Percentiles rank a stretch among this genome's conserved stretches.
Conservation (phyloP, 169 alveolate species). For the Eimeria zaria region DNA sequence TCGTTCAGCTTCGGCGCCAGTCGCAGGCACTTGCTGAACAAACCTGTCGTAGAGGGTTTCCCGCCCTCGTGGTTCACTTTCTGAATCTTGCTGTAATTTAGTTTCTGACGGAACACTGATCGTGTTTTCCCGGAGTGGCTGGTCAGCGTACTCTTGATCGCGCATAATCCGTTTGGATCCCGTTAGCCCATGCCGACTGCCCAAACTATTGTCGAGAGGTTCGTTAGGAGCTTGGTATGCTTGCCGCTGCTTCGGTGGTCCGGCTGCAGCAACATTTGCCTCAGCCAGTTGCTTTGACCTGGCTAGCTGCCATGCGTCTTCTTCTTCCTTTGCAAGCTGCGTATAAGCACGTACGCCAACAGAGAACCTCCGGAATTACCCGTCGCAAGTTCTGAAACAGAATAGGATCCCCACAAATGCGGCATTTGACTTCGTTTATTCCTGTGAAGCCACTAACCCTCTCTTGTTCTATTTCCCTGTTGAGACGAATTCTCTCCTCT, state of each 20-base stretch:
- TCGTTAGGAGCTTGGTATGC: neutral
- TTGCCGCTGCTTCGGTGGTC: slow-evolving; percentile 28
- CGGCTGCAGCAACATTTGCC: slow-evolving; percentile 39
- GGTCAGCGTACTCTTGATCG: neutral
- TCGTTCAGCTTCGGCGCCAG: slow-evolving; percentile 26
- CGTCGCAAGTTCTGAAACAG: neutral
- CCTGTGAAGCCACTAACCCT: neutral
- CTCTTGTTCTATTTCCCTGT: slow-evolving; percentile 60
- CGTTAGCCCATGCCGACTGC: neutral
- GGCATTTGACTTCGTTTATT: neutral
- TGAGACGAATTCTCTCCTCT: slow-evolving; percentile 56
- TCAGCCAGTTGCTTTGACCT: slow-evolving; percentile 65
- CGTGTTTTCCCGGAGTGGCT: neutral
- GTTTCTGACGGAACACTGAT: neutral
- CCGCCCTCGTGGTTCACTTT: neutral
- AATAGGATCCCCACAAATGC: neutral
- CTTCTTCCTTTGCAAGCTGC: slow-evolving; percentile 68
- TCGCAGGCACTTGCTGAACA: slow-evolving; percentile 10
- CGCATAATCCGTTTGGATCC: neutral
- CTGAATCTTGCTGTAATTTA: neutral
- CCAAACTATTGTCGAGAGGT: neutral
- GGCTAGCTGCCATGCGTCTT: slow-evolving; percentile 42
- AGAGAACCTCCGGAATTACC: neutral
- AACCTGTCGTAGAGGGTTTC: neutral
- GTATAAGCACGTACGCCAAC: neutral